Evolutionary conservation across 768 basidiomycete genomes (phyloP).

Genomic region (Trametopsis cervina): DNA sequence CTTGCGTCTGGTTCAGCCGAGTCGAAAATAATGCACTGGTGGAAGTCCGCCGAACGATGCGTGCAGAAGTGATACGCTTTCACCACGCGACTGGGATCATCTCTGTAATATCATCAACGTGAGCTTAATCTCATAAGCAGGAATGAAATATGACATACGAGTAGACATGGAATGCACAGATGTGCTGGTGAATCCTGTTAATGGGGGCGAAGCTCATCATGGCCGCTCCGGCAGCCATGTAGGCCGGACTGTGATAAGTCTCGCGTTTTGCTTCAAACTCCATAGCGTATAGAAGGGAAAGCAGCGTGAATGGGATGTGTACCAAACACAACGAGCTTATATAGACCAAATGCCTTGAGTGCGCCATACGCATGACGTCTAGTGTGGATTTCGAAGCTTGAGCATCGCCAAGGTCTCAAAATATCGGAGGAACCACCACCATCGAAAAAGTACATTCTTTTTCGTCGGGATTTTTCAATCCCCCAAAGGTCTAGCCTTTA

Average conservation of each 20-base stretch:
- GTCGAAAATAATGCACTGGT: slow-evolving; percentile 40
- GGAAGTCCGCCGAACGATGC: slow-evolving; percentile 30
- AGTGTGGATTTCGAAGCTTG: too few species aligned
- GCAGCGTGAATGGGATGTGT: too few species aligned
- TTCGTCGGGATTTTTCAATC: too few species aligned
- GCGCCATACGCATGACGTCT: too few species aligned
- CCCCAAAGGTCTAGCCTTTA: too few species aligned
- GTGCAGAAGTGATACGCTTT: slow-evolving; percentile 41
- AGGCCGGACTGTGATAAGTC: slow-evolving; percentile 21
- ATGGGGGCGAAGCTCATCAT: slow-evolving; percentile 31
- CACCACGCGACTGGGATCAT: slow-evolving; percentile 28
- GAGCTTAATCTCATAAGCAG: not conserved
- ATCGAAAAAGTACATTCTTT: too few species aligned
- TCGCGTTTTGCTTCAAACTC: slow-evolving; percentile 23
- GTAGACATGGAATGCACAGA: slow-evolving; percentile 29
- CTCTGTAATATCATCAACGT: slow-evolving; percentile 12
- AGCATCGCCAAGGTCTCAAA: too few species aligned
- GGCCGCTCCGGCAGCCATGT: slow-evolving; percentile 21
- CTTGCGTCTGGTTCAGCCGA: slow-evolving; percentile 37
- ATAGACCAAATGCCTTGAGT: too few species aligned
- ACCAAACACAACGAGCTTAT: too few species aligned
- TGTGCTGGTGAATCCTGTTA: slow-evolving; percentile 25
- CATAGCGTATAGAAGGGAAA: too few species aligned
- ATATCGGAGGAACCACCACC: too few species aligned
- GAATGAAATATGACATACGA: slow-evolving; percentile 18